phyloP scores from a whole-genome alignment of 306 rosid genomes.

The Morella rubra region DNA sequence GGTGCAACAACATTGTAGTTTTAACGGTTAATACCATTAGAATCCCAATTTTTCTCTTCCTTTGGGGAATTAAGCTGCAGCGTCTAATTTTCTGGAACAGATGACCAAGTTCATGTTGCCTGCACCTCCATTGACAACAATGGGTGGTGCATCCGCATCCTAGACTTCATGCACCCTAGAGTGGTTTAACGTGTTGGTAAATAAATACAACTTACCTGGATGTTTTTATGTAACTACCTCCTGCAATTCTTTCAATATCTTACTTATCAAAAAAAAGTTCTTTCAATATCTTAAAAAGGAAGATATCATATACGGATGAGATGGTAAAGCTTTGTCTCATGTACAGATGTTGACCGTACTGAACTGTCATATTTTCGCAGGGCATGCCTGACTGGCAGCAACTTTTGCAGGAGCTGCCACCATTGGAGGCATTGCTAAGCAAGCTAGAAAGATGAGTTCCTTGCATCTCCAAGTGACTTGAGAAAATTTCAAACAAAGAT shows the following conservation, averaged over 20 bases:
- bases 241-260: background rate
- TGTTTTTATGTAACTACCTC: background rate
- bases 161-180: background rate
- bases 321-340: background rate
- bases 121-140: background rate
- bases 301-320: background rate
- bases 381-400: slow-evolving; percentile 98
- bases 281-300: background rate
- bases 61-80: background rate
- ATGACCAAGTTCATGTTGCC: background rate
- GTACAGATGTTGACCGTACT: slow-evolving; percentile 3
- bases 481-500: slow-evolving; percentile 17
- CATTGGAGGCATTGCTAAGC: slow-evolving; percentile 83
- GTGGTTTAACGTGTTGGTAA: background rate
- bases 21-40: background rate
- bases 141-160: background rate
- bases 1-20: background rate
- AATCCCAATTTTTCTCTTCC: background rate
- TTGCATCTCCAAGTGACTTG: slow-evolving; percentile 1
- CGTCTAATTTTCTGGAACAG: background rate
- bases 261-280: too few relatives aligned
- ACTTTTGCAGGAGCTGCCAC: slow-evolving; percentile 82
- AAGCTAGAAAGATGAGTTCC: slow-evolving; percentile 68
- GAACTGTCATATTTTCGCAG: slow-evolving; percentile 41
- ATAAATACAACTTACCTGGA: background rate